phyloP scores from a whole-genome alignment of 495 filamentous ascomycete genomes.

The Penicillium cosmopolitanum region DNA sequence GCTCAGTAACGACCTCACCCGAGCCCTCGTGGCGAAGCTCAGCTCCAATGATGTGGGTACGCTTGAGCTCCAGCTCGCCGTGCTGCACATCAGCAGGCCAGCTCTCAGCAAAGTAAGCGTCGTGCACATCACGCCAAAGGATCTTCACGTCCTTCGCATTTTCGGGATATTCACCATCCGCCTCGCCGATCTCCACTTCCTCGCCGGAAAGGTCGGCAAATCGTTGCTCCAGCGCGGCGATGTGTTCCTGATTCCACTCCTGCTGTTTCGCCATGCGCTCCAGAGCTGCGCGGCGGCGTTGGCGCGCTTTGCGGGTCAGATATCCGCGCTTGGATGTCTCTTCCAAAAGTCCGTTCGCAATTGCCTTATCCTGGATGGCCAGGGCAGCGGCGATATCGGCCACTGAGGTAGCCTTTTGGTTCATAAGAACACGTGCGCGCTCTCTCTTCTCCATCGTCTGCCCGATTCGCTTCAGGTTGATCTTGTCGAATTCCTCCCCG shows the following conservation, averaged over 20 bases:
- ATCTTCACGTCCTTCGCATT: conserved; percentile 52
- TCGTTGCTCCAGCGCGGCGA: conserved; percentile 34
- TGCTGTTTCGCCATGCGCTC: conserved; percentile 43
- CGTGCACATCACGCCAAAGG: conserved; percentile 69
- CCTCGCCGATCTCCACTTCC: conserved; percentile 36
- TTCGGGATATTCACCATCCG: conserved; percentile 34
- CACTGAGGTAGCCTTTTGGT: conserved; percentile 86
- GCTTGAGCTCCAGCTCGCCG: conserved; percentile 44
- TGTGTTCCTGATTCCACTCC: conserved; percentile 34
- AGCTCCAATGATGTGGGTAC: conserved; percentile 41
- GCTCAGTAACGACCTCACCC: conserved; percentile 49
- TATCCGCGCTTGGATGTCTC: conserved; percentile 32
- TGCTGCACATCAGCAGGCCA: conserved; percentile 78
- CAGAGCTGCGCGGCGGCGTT: conserved; percentile 37
- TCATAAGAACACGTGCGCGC: conserved; percentile 68
- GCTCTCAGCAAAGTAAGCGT: conserved; percentile 63
- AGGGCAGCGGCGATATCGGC: conserved; percentile 87
- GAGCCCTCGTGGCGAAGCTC: conserved; percentile 31
- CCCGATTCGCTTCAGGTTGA: conserved; percentile 47
- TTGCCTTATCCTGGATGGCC: conserved; percentile 52
- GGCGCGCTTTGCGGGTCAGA: conserved; percentile 35
- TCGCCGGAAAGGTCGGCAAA: conserved; percentile 30
- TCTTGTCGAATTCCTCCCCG: conserved; percentile 47
- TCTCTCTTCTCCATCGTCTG: conserved; percentile 55
- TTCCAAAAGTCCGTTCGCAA: conserved; percentile 34